Evolutionary conservation across 805 yeast species (phyloP).

Genomic region (Monosporozyma unispora): DNA sequence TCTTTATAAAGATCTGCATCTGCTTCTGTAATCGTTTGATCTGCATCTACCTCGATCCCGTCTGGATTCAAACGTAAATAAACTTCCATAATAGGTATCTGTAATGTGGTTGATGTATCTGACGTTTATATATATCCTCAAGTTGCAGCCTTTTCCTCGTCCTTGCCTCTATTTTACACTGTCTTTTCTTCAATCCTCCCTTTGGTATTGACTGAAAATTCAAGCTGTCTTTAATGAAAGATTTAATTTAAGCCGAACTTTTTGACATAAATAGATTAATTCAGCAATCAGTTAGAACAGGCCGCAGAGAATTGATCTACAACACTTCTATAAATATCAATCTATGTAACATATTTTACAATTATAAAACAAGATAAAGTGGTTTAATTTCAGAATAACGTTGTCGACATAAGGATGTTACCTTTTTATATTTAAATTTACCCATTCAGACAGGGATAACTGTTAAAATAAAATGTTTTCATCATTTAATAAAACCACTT

Average conservation of each 20-base stretch:
- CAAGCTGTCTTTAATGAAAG: no score
- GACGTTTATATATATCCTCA: background rate
- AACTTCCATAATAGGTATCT: conserved; percentile 6
- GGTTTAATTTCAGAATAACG: conserved; percentile 2
- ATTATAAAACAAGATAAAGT: conserved; percentile 2
- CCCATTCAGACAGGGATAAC: conserved; percentile 36
- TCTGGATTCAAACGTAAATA: conserved; percentile 1
- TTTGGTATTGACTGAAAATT: no score
- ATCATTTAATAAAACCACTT: conserved; percentile 18
- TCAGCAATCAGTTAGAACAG: no score
- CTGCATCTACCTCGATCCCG: background rate
- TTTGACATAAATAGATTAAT: no score
- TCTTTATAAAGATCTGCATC: background rate
- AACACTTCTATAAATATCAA: background rate
- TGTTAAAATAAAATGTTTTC: conserved; percentile 27
- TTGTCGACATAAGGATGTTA: conserved; percentile 28
- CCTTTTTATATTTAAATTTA: conserved; percentile 12
- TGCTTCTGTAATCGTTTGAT: background rate
- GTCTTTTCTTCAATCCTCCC: no score
- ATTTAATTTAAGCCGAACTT: no score
- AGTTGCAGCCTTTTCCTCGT: background rate
- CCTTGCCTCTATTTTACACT: background rate
- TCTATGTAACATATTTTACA: no score
- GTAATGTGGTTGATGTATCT: background rate
- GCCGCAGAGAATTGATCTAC: no score